These are phyloP conservation scores for Leucocoprinus birnbaumii DNA, from an alignment of 768 basidiomycete species.

Conservation along the genomic window DNA sequence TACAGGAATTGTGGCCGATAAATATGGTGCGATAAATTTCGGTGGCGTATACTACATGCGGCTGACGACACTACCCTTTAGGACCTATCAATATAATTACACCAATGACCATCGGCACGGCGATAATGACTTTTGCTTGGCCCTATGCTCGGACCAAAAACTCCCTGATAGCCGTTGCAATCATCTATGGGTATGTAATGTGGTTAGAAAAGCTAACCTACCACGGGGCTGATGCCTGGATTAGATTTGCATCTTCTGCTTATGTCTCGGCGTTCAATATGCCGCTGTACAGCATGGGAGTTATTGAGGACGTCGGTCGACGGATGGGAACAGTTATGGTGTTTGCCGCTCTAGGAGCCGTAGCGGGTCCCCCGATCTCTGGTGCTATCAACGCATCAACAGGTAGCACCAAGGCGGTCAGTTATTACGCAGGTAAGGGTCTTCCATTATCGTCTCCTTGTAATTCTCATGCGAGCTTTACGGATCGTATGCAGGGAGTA, in stretches of 20 bases:
- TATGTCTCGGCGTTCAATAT: slow-evolving; percentile 44
- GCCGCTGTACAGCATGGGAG: slow-evolving; percentile 50
- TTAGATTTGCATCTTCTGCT: slow-evolving; percentile 46
- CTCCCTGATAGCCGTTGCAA: slow-evolving; percentile 42
- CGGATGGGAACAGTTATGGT: slow-evolving; percentile 55
- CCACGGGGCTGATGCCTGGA: neutral
- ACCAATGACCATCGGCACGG: slow-evolving; percentile 48
- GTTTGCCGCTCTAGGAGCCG: slow-evolving; percentile 48
- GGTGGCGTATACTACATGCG: neutral
- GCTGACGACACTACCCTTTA: slow-evolving; percentile 13
- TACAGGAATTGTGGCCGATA: slow-evolving; percentile 48
- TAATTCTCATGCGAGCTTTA: neutral
- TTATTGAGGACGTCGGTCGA: slow-evolving; percentile 51
- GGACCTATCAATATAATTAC: slow-evolving; percentile 59
- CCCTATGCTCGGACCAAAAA: slow-evolving; percentile 45
- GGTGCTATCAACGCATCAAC: slow-evolving; percentile 51
- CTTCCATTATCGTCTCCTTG: neutral
- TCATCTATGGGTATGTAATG: slow-evolving; percentile 53
- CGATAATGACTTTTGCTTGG: slow-evolving; percentile 57
- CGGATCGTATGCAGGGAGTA: slow-evolving; percentile 15
- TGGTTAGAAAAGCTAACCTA: too few species aligned
- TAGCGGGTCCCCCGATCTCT: slow-evolving; percentile 62
- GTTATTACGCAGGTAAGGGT: slow-evolving; percentile 47
- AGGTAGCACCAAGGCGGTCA: slow-evolving; percentile 40
- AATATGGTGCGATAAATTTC: slow-evolving; percentile 33